These are phyloP conservation scores for Cordyceps tenuipes DNA, from an alignment of 2,329 filamentous ascomycete species.

Conservation along the genomic window DNA sequence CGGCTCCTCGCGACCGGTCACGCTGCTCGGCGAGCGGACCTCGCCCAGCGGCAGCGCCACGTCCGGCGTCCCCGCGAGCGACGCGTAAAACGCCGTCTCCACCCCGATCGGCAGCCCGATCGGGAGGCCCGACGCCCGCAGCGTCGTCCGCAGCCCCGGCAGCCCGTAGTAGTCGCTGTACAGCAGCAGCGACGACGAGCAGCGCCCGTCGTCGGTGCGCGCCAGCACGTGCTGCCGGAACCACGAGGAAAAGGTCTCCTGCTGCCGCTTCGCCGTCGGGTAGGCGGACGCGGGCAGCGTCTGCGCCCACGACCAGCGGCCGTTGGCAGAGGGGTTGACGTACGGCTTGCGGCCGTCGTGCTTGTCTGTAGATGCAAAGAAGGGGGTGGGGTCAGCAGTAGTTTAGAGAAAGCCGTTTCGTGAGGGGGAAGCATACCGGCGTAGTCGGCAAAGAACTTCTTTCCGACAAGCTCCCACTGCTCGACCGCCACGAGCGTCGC, in stretches of 20 bases:
- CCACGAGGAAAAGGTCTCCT: constrained; percentile 25
- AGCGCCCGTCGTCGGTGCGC: constrained; percentile 14
- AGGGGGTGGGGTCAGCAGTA: background rate
- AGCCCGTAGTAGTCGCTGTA: constrained; percentile 17
- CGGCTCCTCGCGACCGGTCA: constrained; percentile 31
- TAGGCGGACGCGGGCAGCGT: background rate
- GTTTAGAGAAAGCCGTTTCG: background rate
- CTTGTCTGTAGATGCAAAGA: background rate
- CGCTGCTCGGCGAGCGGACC: constrained; percentile 29
- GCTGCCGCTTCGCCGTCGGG: constrained; percentile 22
- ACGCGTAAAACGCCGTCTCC: constrained; percentile 24
- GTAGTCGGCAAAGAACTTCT: constrained; percentile 10
- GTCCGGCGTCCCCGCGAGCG: constrained; percentile 19
- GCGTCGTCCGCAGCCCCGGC: constrained; percentile 11
- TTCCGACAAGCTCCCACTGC: constrained; percentile 4
- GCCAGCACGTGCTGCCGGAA: constrained; percentile 23
- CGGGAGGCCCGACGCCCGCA: constrained; percentile 16
- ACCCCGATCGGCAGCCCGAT: background rate
- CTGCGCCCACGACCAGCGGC: constrained; percentile 2
- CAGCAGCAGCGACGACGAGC: constrained; percentile 24
- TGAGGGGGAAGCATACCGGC: background rate
- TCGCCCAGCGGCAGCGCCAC: constrained; percentile 35
- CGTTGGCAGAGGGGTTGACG: constrained; percentile 7
- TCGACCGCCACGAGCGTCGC: background rate
- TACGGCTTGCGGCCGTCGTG: constrained; percentile 7